phyloP scores from a whole-genome alignment of 169 alveolate species.

The Plasmodium gaboni region DNA sequence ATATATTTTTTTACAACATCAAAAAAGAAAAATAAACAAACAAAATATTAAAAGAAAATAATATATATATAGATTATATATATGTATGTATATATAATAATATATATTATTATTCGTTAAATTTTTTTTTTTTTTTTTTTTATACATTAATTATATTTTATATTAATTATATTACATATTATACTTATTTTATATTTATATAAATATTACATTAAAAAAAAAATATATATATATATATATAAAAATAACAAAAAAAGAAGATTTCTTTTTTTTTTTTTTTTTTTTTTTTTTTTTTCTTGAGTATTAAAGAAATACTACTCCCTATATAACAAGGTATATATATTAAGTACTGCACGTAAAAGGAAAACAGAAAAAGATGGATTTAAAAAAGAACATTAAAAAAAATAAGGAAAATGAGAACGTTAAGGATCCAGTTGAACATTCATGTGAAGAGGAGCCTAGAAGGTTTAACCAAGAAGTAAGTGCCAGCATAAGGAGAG shows the following conservation, averaged over 20 bases:
- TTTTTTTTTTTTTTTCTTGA: too few species aligned
- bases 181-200: too few species aligned
- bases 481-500: conserved; percentile 10
- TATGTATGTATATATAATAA: too few species aligned
- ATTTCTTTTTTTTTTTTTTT: not conserved
- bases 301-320: not conserved
- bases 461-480: conserved; percentile 34
- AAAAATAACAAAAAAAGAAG: not conserved
- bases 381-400: conserved; percentile 5
- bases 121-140: too few species aligned
- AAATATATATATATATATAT: not conserved
- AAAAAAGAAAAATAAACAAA: too few species aligned
- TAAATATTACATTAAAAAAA: not conserved
- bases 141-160: too few species aligned
- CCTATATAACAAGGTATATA: not conserved
- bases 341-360: not conserved
- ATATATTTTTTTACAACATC: too few species aligned
- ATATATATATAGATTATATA: too few species aligned
- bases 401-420: not conserved
- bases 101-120: too few species aligned
- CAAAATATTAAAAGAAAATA: too few species aligned
- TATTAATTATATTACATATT: too few species aligned
- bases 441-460: not conserved
- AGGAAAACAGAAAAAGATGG: not conserved
- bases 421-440: not conserved